Percentiles rank a stretch among this genome's conserved stretches.
Conservation (phyloP, 2,329 filamentous ascomycete species). For the Sporothrix sp. region DNA sequence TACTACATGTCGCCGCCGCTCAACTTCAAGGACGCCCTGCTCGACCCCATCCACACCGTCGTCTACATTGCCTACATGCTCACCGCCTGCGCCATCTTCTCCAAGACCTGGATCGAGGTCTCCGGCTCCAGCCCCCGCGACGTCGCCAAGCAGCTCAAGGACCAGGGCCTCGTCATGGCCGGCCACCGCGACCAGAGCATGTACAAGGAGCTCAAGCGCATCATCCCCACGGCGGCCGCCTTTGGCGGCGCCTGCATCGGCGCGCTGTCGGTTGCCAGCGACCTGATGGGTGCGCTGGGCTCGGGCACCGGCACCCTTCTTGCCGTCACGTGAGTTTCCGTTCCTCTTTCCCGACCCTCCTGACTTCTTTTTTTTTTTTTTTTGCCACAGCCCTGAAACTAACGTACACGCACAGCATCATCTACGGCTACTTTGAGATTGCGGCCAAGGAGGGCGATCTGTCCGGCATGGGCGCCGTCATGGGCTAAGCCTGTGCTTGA, state of each 20-base stretch:
- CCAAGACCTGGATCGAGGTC: slow-evolving; percentile 99
- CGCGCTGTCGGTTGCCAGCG: slow-evolving; percentile 87
- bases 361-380: slow-evolving; percentile 10
- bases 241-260: slow-evolving; percentile 99
- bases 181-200: slow-evolving; percentile 99
- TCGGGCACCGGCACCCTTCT: slow-evolving; percentile 96
- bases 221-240: slow-evolving; percentile 94
- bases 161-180: slow-evolving; percentile 98
- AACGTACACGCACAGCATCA: slow-evolving; percentile 54
- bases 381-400: not conserved
- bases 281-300: slow-evolving; percentile 90
- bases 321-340: slow-evolving; percentile 80
- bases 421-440: slow-evolving; percentile 99
- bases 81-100: slow-evolving; percentile 86
- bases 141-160: slow-evolving; percentile 99
- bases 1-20: slow-evolving; percentile 99
- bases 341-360: not conserved
- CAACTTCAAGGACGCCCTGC: slow-evolving; percentile 92
- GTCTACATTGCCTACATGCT: slow-evolving; percentile 98
- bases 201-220: slow-evolving; percentile 99
- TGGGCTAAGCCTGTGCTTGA: slow-evolving; percentile 41
- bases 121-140: slow-evolving; percentile 95
- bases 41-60: slow-evolving; percentile 93
- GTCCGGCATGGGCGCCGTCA: slow-evolving; percentile 64
- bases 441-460: slow-evolving; percentile 97